Base-by-base conservation (phyloP, 2,329 filamentous ascomycete species). In the Alternaria brassicae region DNA sequence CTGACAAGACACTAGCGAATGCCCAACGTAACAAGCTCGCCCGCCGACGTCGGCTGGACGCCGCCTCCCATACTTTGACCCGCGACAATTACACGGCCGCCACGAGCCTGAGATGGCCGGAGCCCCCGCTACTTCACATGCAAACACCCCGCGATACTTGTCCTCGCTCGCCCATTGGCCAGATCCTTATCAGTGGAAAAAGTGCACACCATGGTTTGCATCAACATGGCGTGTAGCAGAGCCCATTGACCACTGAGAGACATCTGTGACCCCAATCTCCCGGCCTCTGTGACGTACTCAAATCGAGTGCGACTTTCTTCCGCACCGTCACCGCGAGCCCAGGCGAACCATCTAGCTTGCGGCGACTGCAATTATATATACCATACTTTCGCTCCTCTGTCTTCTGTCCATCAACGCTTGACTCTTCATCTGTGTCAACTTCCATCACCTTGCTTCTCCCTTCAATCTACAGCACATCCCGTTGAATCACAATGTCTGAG, bases 261-360 rank as follows among this genome's bases (percentile, higher is more conserved):
- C 85, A 88, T 77, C 86, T 65, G 89, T 92, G 92, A 96, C 83
- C 53, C 48, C 64, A 65, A 63, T 62, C 64, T 39, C 58, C 58
- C 69, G 69, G 91, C 75, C 84, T 96, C 47, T 90, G 89, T 90
- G 89, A 81, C 88, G 89, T 75, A 85, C 75, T 85, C 87, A 65
- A 85, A 89, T 64, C 64, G 57, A 63, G 58, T 60, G 30, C 45
- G 39, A 47, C 47, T 60, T 60, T 67, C 68, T 63, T 68, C 53
- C 57, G 54, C 44, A 49, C 58, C 50, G 54, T 65, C 59, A 50
- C 56, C 53, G 58, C 57, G 30, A 65, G 51, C 54, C 56, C 62
- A 65, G 45, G 54, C 50, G 41, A 61, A 51, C 40, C 58, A 63
- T 61, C 54, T 50, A 52, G 61, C 60, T 58, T 55, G 48, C 54